Evolutionary conservation across 2,329 filamentous ascomycete species (phyloP).

Genomic region (Chaetomiaceae sp.): DNA sequence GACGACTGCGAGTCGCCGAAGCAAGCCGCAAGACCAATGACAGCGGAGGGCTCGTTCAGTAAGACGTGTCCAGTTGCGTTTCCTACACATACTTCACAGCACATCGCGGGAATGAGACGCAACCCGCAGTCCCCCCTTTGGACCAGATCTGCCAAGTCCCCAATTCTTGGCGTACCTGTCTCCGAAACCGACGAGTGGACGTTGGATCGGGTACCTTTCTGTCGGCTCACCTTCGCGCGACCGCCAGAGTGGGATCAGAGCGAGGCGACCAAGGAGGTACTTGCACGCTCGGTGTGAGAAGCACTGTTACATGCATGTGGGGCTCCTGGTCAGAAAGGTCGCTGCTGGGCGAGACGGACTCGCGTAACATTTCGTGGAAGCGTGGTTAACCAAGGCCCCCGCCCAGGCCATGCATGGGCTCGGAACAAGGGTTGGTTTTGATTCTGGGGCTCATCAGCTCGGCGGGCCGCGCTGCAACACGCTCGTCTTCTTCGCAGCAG

Average conservation of each 20-base stretch:
- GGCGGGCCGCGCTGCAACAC: not conserved
- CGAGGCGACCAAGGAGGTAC: not conserved
- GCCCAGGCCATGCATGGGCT: not conserved
- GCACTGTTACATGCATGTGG: not conserved
- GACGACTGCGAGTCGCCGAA: too few species aligned
- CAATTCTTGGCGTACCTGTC: too few species aligned
- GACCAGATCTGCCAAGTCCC: too few species aligned
- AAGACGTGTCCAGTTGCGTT: too few species aligned
- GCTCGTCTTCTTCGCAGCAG: constrained; percentile 1
- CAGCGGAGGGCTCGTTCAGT: too few species aligned
- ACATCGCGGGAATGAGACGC: too few species aligned
- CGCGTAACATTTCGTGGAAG: constrained; percentile 5
- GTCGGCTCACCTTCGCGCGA: not conserved
- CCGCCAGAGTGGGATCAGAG: not conserved
- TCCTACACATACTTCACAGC: too few species aligned
- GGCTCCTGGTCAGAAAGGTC: not conserved
- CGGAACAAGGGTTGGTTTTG: not conserved
- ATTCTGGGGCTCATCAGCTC: not conserved
- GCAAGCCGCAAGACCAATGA: too few species aligned
- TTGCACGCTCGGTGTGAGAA: not conserved
- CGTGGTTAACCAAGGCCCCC: too few species aligned
- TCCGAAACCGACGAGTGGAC: too few species aligned
- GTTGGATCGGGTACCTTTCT: too few species aligned
- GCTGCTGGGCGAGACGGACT: not conserved
- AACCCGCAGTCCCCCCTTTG: too few species aligned